Evolutionary conservation across 306 rosid genomes (phyloP).

Genomic region (Quercus variabilis): DNA sequence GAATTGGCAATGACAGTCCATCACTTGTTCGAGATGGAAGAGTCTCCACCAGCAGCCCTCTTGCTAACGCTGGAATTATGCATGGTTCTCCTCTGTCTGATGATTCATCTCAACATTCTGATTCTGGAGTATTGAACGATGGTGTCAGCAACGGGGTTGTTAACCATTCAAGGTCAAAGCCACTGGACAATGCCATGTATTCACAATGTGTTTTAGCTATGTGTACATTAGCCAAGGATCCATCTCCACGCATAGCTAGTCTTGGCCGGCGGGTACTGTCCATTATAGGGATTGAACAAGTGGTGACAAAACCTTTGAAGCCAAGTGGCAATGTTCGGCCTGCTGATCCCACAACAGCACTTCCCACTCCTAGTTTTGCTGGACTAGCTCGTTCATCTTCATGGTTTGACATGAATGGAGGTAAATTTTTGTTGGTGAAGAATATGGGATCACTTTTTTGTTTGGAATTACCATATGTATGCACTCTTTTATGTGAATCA

Average conservation of each 20-base stretch:
- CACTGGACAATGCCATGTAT: constrained; percentile 70
- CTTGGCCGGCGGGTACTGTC: constrained; percentile 89
- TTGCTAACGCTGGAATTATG: constrained; percentile 75
- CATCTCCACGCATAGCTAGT: constrained; percentile 86
- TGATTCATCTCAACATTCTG: constrained; percentile 88
- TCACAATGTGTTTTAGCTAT: constrained; percentile 84
- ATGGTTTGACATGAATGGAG: constrained; percentile 97
- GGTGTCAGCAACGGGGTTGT: constrained; percentile 78
- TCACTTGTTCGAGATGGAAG: constrained; percentile 63
- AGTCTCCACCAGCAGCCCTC: constrained; percentile 88
- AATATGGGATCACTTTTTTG: neutral
- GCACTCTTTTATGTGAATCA: neutral
- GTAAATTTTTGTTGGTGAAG: constrained; percentile 34
- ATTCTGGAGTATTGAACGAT: constrained; percentile 85
- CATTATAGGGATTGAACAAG: constrained; percentile 93
- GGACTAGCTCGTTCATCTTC: constrained; percentile 92
- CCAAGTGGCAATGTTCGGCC: constrained; percentile 34
- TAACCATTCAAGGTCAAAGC: constrained; percentile 59
- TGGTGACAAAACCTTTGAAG: constrained; percentile 76
- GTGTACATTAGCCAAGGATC: constrained; percentile 93
- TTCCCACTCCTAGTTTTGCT: constrained; percentile 45
- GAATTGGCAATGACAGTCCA: constrained; percentile 74
- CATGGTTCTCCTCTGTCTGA: constrained; percentile 95
- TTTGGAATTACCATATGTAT: neutral
- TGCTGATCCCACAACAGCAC: constrained; percentile 42